phyloP scores from a whole-genome alignment of 306 rosid genomes.

The Styphnolobium japonicum region DNA sequence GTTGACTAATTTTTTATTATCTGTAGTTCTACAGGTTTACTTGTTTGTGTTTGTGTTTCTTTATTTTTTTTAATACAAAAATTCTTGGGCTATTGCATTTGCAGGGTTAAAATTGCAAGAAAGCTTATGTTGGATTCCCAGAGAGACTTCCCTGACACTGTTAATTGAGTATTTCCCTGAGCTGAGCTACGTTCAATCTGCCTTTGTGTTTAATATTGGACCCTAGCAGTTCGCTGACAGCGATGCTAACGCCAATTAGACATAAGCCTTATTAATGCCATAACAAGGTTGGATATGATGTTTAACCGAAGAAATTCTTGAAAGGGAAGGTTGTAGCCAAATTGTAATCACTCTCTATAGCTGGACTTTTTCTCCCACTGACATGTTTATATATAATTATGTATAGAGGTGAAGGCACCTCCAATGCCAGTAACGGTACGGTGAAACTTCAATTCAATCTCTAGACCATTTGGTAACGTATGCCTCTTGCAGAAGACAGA shows the following conservation, averaged over 20 bases:
- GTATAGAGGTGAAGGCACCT: background rate
- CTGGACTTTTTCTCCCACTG: background rate
- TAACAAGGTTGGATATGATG: background rate
- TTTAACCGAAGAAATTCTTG: background rate
- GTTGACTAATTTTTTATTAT: background rate
- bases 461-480: background rate
- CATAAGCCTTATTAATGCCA: background rate
- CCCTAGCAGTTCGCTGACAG: constrained; percentile 19
- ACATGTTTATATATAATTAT: background rate
- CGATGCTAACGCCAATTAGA: constrained; percentile 23
- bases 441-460: background rate
- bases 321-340: background rate
- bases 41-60: background rate
- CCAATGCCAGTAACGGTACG: background rate
- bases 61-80: background rate
- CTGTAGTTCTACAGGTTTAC: background rate
- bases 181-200: background rate
- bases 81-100: constrained; percentile 24
- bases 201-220: constrained; percentile 16
- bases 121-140: constrained; percentile 19
- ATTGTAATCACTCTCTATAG: background rate
- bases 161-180: background rate
- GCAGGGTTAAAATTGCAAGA: constrained; percentile 47
- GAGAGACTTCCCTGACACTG: background rate
- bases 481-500: background rate